phyloP scores from a whole-genome alignment of 805 yeast species.

The Zygosaccharomyces lentus region DNA sequence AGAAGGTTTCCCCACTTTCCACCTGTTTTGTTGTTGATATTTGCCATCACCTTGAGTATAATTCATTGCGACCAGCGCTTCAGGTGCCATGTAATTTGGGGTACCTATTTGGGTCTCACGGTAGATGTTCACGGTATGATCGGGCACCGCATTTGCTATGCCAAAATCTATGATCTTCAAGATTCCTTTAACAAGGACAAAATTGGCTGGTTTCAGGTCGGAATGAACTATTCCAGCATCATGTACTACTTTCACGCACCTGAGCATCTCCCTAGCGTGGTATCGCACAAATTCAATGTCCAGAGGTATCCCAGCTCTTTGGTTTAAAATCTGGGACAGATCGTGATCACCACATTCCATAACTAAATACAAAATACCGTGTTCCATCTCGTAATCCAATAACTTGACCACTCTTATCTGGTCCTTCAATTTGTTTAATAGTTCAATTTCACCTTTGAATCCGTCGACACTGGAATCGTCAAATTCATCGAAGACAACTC shows the following conservation, averaged over 20 bases:
- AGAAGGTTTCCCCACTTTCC: slow-evolving; percentile 90
- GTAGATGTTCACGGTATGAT: slow-evolving; percentile 83
- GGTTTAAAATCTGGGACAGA: slow-evolving; percentile 71
- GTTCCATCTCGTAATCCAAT: slow-evolving; percentile 65
- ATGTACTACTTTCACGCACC: slow-evolving; percentile 87
- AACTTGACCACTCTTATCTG: slow-evolving; percentile 74
- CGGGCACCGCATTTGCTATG: slow-evolving; percentile 89
- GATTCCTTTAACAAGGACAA: slow-evolving; percentile 75
- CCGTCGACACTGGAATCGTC: slow-evolving; percentile 71
- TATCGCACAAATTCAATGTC: slow-evolving; percentile 75
- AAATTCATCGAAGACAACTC: slow-evolving; percentile 74
- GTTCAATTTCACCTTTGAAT: slow-evolving; percentile 85
- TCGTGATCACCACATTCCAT: slow-evolving; percentile 97
- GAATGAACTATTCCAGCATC: slow-evolving; percentile 80
- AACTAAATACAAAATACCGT: slow-evolving; percentile 61
- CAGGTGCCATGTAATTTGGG: slow-evolving; percentile 98
- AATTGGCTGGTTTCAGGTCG: slow-evolving; percentile 69
- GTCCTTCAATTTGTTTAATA: slow-evolving; percentile 54
- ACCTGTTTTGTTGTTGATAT: slow-evolving; percentile 29
- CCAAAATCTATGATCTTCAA: slow-evolving; percentile 94
- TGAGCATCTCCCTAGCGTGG: slow-evolving; percentile 71
- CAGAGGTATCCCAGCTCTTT: slow-evolving; percentile 46
- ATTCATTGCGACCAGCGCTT: slow-evolving; percentile 66
- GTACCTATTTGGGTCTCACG: slow-evolving; percentile 92
- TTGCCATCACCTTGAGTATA: slow-evolving; percentile 25